phyloP scores from a whole-genome alignment of 2,329 filamentous ascomycete species.

The Onygenales sp. region DNA sequence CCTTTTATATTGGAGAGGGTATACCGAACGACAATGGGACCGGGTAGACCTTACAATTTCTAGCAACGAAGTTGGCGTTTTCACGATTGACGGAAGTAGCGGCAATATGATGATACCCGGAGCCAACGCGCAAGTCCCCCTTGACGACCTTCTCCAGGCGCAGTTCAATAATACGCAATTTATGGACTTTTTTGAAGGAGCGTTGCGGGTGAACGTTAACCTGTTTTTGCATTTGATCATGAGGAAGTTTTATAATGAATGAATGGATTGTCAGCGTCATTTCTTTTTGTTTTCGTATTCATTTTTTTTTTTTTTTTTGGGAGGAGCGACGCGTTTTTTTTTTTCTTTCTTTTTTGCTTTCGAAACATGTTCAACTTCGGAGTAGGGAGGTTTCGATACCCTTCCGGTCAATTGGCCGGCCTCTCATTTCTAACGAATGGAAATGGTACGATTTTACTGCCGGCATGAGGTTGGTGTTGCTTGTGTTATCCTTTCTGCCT shows the following conservation, averaged over 20 bases:
- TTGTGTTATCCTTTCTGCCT: background rate
- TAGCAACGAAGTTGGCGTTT: slow-evolving; percentile 87
- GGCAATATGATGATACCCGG: slow-evolving; percentile 95
- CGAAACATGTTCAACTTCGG: too few relatives aligned
- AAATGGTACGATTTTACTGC: background rate
- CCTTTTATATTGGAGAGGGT: slow-evolving; percentile 81
- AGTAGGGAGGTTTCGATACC: too few relatives aligned
- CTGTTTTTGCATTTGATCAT: slow-evolving; percentile 92
- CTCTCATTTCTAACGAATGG: too few relatives aligned
- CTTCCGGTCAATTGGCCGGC: too few relatives aligned
- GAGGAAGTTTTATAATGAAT: slow-evolving; percentile 81
- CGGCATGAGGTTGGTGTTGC: background rate
- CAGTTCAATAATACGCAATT: slow-evolving; percentile 97
- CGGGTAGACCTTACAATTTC: slow-evolving; percentile 90
- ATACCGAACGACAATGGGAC: slow-evolving; percentile 74
- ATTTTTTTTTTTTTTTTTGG: background rate
- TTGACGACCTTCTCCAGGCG: slow-evolving; percentile 89
- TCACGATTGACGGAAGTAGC: slow-evolving; percentile 80
- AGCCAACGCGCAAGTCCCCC: slow-evolving; percentile 74
- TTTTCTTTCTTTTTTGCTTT: background rate
- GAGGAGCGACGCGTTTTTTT: background rate
- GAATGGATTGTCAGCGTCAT: background rate
- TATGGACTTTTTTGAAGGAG: slow-evolving; percentile 85
- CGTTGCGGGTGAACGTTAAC: slow-evolving; percentile 89
- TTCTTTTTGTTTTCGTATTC: background rate